These are phyloP conservation scores for Aschersonia sp. DNA, from an alignment of 2,329 filamentous ascomycete species.

Conservation along the genomic window DNA sequence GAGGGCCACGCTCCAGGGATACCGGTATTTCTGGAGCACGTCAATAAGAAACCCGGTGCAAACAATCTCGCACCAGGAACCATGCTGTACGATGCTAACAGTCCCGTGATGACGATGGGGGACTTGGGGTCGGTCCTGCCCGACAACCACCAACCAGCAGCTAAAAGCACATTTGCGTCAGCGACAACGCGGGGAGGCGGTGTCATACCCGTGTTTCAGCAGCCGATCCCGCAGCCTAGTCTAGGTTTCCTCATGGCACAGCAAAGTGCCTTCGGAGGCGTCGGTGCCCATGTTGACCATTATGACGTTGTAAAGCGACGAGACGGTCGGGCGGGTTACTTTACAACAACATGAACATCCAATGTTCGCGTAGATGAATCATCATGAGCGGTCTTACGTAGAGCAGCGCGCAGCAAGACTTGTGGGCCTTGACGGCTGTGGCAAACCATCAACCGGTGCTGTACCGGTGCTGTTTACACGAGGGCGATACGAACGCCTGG, in stretches of 20 bases:
- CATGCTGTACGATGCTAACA: conserved; percentile 10
- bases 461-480: too few species aligned
- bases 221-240: conserved; percentile 5
- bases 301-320: conserved; percentile 6
- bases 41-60: conserved; percentile 8
- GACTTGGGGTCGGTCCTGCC: conserved; percentile 9
- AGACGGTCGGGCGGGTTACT: conserved; percentile 4
- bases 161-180: conserved; percentile 5
- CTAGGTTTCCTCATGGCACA: conserved; percentile 9
- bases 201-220: conserved; percentile 8
- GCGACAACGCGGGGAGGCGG: background rate
- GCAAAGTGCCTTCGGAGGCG: conserved; percentile 8
- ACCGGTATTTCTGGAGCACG: conserved; percentile 13
- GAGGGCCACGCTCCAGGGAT: conserved; percentile 10
- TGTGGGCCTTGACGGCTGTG: too few species aligned
- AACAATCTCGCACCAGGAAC: conserved; percentile 6
- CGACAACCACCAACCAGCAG: conserved; percentile 2
- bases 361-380: too few species aligned
- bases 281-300: conserved; percentile 7
- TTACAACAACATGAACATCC: background rate
- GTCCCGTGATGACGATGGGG: conserved; percentile 9
- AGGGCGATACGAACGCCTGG: too few species aligned
- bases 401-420: too few species aligned
- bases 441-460: too few species aligned
- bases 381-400: too few species aligned